Evolutionary conservation across 2,329 filamentous ascomycete genomes (phyloP).

Genomic region (Diaporthe sp.): DNA sequence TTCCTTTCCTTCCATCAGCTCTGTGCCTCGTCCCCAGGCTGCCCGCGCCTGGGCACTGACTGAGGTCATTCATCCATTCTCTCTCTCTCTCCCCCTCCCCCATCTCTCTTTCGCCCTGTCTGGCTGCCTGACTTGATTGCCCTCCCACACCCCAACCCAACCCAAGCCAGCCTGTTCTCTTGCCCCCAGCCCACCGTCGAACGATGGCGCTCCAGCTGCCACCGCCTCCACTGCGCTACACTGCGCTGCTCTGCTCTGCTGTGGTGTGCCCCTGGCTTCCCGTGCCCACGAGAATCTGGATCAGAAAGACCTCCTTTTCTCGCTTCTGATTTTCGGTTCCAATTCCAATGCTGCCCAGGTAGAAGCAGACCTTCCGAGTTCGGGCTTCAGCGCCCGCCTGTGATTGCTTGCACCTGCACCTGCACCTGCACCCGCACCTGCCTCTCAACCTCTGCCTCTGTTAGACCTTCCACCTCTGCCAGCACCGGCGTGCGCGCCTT

Average conservation of each 20-base stretch:
- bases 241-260: not conserved
- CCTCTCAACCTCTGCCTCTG: not conserved
- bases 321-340: not conserved
- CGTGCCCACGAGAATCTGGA: not conserved
- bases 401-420: too few relatives aligned
- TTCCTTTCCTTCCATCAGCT: not conserved
- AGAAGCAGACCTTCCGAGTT: constrained; percentile 1
- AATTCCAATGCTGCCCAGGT: not conserved
- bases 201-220: not conserved
- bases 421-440: not conserved
- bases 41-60: constrained; percentile 15
- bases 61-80: constrained; percentile 6
- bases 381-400: constrained; percentile 24
- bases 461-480: not conserved
- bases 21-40: not conserved
- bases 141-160: too few relatives aligned
- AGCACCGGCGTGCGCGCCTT: not conserved
- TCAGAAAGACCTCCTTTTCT: not conserved
- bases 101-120: not conserved
- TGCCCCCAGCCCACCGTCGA: not conserved
- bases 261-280: too few relatives aligned
- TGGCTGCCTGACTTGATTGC: not conserved
- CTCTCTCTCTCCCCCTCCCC: too few relatives aligned
- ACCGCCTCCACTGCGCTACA: constrained; percentile 3
- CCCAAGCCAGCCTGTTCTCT: not conserved